phyloP scores from a whole-genome alignment of 108 stramenopile species.

The Aurantiochytrium sp. region DNA sequence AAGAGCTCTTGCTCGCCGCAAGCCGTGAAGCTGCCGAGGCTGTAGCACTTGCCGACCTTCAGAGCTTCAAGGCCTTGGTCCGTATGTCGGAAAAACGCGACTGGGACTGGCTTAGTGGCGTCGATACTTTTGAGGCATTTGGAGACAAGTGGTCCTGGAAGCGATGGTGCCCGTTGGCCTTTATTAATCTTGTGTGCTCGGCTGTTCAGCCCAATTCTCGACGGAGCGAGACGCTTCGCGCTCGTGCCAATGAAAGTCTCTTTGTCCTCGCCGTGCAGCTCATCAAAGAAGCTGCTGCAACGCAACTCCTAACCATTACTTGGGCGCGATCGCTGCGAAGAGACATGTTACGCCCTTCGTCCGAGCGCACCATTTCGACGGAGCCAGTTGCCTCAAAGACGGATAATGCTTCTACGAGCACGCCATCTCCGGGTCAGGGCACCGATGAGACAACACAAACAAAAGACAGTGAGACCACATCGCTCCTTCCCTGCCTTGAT shows the following conservation, averaged over 20 bases:
- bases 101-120: constrained; percentile 6
- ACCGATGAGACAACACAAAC: too few relatives aligned
- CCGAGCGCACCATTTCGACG: not conserved
- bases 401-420: too few relatives aligned
- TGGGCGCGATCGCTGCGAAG: not conserved
- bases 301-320: not conserved
- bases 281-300: not conserved
- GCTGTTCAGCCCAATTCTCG: not conserved
- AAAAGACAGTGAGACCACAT: too few relatives aligned
- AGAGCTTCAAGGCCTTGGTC: not conserved
- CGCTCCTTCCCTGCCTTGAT: too few relatives aligned
- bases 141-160: not conserved
- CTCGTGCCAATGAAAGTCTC: not conserved
- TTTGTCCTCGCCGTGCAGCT: not conserved
- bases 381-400: not conserved
- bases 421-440: too few relatives aligned
- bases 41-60: not conserved
- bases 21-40: not conserved
- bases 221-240: not conserved
- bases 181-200: not conserved
- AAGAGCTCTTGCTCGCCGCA: not conserved
- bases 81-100: not conserved
- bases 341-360: not conserved
- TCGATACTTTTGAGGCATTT: constrained; percentile 7
- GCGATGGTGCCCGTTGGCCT: not conserved